Evolutionary conservation across 108 stramenopile genomes (phyloP).

Genomic region (Stephanodiscus minutulus): DNA sequence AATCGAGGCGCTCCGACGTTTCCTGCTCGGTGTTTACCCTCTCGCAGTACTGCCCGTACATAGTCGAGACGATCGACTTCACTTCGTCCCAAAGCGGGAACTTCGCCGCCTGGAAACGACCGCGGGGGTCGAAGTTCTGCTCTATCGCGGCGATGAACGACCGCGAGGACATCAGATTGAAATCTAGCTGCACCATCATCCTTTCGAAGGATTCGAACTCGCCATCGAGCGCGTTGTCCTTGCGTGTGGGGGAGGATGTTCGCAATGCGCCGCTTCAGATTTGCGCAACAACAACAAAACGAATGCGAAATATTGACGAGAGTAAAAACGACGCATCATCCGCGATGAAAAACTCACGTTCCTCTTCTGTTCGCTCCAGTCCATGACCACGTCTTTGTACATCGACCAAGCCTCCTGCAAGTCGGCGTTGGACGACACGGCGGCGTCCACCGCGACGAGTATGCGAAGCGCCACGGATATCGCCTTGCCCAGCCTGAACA

Average conservation of each 20-base stretch:
- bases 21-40: constrained; percentile 47
- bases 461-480: constrained; percentile 42
- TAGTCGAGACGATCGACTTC: constrained; percentile 32
- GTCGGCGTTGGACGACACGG: constrained; percentile 46
- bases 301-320: neutral
- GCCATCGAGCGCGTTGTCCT: constrained; percentile 24
- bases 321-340: neutral
- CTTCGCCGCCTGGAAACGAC: constrained; percentile 29
- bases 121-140: constrained; percentile 59
- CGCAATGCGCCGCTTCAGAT: neutral
- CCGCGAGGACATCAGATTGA: constrained; percentile 45
- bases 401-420: constrained; percentile 56
- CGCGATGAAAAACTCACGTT: constrained; percentile 11
- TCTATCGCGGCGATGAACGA: constrained; percentile 53
- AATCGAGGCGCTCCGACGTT: constrained; percentile 47
- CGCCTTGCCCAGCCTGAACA: constrained; percentile 40
- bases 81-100: constrained; percentile 40
- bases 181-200: constrained; percentile 54
- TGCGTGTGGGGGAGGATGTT: neutral
- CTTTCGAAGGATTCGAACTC: constrained; percentile 55
- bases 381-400: constrained; percentile 60
- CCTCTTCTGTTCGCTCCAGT: constrained; percentile 42
- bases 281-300: neutral
- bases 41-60: constrained; percentile 47
- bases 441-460: constrained; percentile 48